Evolutionary conservation across 140 eudicot genomes (phyloP).

Genomic region (Oenanthe javanica): DNA sequence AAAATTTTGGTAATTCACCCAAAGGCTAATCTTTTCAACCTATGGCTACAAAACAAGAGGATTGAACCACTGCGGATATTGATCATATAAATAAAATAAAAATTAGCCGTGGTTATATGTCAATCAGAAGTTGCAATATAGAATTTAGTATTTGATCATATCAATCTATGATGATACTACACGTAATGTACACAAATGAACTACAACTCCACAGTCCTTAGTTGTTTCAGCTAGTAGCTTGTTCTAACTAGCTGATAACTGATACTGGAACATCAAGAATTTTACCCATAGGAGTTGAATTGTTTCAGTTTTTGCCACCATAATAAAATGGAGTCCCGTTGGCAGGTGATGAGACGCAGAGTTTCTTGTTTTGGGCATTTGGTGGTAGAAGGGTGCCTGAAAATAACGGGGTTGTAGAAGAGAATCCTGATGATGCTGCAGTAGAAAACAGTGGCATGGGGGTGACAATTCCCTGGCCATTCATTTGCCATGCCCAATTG

Average conservation of each 20-base stretch:
- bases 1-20: not conserved
- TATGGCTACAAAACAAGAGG: not conserved
- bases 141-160: slow-evolving; percentile 2
- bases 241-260: not conserved
- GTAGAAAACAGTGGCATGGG: slow-evolving; percentile 26
- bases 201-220: not conserved
- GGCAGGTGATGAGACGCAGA: slow-evolving; percentile 9
- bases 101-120: too few species aligned
- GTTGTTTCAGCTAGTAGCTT: slow-evolving; percentile 5
- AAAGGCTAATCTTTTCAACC: not conserved
- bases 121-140: not conserved
- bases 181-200: not conserved
- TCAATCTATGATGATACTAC: slow-evolving; percentile 8
- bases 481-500: slow-evolving; percentile 33
- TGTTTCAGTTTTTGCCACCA: not conserved
- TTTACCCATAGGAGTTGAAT: not conserved
- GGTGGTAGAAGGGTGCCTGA: slow-evolving; percentile 11
- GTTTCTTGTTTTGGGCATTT: slow-evolving; percentile 15
- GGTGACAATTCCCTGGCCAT: slow-evolving; percentile 20
- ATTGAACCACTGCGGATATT: not conserved
- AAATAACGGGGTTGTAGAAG: slow-evolving; percentile 23
- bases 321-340: not conserved
- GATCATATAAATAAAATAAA: not conserved
- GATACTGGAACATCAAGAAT: not conserved
- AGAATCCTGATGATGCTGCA: slow-evolving; percentile 70